These are phyloP conservation scores for Phaeosphaeriaceae sp. DNA, from an alignment of 2,329 filamentous ascomycete species.

Conservation along the genomic window DNA sequence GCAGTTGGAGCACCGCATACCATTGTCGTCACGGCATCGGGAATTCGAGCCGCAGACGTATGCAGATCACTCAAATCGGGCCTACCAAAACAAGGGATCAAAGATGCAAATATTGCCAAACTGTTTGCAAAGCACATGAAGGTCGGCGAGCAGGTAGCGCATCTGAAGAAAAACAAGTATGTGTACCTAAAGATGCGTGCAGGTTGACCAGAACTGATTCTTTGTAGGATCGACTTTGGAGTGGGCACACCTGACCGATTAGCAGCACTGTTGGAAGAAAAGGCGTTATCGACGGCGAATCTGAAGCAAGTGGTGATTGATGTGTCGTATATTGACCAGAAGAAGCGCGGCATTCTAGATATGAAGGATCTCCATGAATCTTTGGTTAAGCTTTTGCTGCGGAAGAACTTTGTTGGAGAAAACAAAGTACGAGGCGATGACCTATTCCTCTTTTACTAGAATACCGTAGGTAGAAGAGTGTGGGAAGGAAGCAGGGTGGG, in stretches of 20 bases:
- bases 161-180: slow-evolving; percentile 68
- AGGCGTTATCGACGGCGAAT: slow-evolving; percentile 72
- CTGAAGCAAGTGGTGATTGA: slow-evolving; percentile 85
- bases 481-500: background rate
- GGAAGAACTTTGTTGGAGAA: slow-evolving; percentile 66
- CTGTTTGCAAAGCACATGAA: slow-evolving; percentile 99
- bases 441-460: slow-evolving; percentile 43
- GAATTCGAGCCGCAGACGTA: slow-evolving; percentile 83
- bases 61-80: slow-evolving; percentile 76
- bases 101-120: slow-evolving; percentile 81
- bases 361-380: slow-evolving; percentile 93
- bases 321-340: slow-evolving; percentile 90
- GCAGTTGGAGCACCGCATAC: slow-evolving; percentile 73
- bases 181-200: slow-evolving; percentile 38
- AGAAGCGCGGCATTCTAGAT: slow-evolving; percentile 91
- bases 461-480: background rate
- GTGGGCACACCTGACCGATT: slow-evolving; percentile 88
- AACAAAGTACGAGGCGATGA: slow-evolving; percentile 33
- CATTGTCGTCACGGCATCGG: slow-evolving; percentile 83
- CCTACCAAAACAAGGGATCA: slow-evolving; percentile 51
- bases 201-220: slow-evolving; percentile 16
- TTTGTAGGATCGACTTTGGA: slow-evolving; percentile 75
- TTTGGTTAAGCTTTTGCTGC: slow-evolving; percentile 74
- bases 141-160: slow-evolving; percentile 80
- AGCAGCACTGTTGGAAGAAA: slow-evolving; percentile 81